phyloP scores from a whole-genome alignment of 2,329 filamentous ascomycete genomes.

The Arthrinium phaeospermum region DNA sequence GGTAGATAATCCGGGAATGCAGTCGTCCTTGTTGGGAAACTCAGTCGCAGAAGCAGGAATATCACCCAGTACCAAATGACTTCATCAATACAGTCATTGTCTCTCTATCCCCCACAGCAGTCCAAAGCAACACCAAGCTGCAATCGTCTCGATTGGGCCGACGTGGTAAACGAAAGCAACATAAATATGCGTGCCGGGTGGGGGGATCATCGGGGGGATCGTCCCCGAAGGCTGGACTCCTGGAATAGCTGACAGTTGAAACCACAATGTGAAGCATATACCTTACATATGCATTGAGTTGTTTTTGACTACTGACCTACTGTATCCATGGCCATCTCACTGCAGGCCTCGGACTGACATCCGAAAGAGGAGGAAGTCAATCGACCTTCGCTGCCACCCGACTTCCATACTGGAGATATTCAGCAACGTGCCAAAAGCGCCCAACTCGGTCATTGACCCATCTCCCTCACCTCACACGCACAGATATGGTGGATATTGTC shows the following conservation, averaged over 20 bases:
- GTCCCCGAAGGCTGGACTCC: slow-evolving; percentile 9
- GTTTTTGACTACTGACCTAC: too few relatives aligned
- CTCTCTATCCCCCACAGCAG: neutral
- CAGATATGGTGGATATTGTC: neutral
- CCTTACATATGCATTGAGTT: neutral
- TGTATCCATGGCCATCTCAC: too few relatives aligned
- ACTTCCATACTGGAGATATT: neutral
- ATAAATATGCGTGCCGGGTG: neutral
- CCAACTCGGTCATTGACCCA: neutral
- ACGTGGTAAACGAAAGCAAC: neutral
- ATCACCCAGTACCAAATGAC: neutral
- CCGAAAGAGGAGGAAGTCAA: neutral
- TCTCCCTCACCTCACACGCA: neutral
- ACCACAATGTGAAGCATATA: neutral
- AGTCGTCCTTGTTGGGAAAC: neutral
- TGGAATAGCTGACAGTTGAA: slow-evolving; percentile 15
- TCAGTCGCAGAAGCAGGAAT: neutral
- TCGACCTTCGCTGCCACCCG: neutral
- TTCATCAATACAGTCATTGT: neutral
- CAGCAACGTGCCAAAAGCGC: neutral
- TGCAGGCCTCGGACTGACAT: neutral
- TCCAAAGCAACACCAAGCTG: neutral
- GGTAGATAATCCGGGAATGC: neutral
- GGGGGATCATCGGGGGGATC: slow-evolving; percentile 4
- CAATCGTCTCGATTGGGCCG: neutral